These are phyloP conservation scores for Eleusine indica DNA, from an alignment of 176 grass and related monocot genomes.

Conservation along the genomic window DNA sequence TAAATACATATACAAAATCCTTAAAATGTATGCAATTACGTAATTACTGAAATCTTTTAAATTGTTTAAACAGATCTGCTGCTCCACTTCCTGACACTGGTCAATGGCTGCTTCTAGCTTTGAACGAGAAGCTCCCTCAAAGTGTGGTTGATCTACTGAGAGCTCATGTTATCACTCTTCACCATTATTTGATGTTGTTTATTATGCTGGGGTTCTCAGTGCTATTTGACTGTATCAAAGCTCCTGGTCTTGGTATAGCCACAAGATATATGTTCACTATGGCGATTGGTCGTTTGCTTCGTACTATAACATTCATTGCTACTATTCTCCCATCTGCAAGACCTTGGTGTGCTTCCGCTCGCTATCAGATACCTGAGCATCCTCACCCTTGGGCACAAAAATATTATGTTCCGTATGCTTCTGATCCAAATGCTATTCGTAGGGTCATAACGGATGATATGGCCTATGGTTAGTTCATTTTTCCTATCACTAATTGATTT, in stretches of 20 bases:
- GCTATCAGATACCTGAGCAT: constrained; percentile 72
- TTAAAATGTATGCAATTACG: not conserved
- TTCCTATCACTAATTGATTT: constrained; percentile 16
- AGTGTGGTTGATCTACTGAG: constrained; percentile 64
- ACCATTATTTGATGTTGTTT: constrained; percentile 92
- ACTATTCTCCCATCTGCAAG: constrained; percentile 85
- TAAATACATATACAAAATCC: not conserved
- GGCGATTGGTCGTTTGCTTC: constrained; percentile 77
- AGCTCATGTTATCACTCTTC: constrained; percentile 77
- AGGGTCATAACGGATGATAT: constrained; percentile 69
- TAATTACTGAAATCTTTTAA: constrained; percentile 19
- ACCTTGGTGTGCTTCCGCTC: constrained; percentile 73
- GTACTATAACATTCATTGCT: constrained; percentile 76
- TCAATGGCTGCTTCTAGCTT: constrained; percentile 80
- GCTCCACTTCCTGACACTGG: constrained; percentile 86
- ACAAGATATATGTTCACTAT: constrained; percentile 94
- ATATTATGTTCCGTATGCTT: constrained; percentile 87
- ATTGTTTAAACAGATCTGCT: constrained; percentile 55
- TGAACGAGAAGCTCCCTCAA: constrained; percentile 83
- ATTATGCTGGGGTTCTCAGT: constrained; percentile 90
- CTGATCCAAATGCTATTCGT: constrained; percentile 66
- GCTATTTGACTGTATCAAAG: constrained; percentile 80
- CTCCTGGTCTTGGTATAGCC: constrained; percentile 78
- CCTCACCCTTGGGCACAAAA: constrained; percentile 94
- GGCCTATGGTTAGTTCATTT: constrained; percentile 68